phyloP scores from a whole-genome alignment of 2,329 filamentous ascomycete genomes.

The Penicillium olsonii region DNA sequence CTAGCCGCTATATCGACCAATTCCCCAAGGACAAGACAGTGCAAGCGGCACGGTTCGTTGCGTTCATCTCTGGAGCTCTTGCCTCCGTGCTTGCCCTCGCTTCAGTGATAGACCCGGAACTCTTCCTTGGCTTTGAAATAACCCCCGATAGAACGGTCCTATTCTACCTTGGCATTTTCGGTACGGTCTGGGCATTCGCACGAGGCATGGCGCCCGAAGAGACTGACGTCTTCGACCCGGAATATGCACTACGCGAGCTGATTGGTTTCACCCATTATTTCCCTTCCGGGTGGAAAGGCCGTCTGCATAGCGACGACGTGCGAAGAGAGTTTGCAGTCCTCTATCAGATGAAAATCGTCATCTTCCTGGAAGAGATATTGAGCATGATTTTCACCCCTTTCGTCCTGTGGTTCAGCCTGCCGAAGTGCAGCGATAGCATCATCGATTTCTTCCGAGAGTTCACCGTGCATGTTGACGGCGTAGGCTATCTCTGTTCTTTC shows the following conservation, averaged over 20 bases:
- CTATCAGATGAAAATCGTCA: slow-evolving; percentile 88
- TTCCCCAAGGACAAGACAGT: slow-evolving; percentile 95
- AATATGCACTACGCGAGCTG: slow-evolving; percentile 83
- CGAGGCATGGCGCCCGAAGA: slow-evolving; percentile 85
- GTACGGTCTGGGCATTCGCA: slow-evolving; percentile 78
- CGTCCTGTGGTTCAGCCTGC: slow-evolving; percentile 81
- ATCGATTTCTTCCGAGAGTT: slow-evolving; percentile 99
- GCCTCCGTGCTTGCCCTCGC: slow-evolving; percentile 81
- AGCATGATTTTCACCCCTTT: slow-evolving; percentile 92
- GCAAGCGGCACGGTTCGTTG: slow-evolving; percentile 78
- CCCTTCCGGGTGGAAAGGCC: slow-evolving; percentile 82
- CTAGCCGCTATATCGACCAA: slow-evolving; percentile 88
- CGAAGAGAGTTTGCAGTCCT: slow-evolving; percentile 85
- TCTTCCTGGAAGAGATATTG: slow-evolving; percentile 88
- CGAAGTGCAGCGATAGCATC: slow-evolving; percentile 85
- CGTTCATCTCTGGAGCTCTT: slow-evolving; percentile 84
- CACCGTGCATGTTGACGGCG: slow-evolving; percentile 91
- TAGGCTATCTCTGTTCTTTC: slow-evolving; percentile 96
- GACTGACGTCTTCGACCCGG: slow-evolving; percentile 85
- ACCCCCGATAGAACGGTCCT: slow-evolving; percentile 84
- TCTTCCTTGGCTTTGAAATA: slow-evolving; percentile 89
- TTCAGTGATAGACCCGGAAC: slow-evolving; percentile 84
- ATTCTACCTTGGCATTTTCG: slow-evolving; percentile 85
- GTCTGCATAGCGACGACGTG: slow-evolving; percentile 91
- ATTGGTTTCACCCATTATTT: slow-evolving; percentile 92